Conservation (phyloP, 345 rosid species). For the Citrus medica region DNA sequence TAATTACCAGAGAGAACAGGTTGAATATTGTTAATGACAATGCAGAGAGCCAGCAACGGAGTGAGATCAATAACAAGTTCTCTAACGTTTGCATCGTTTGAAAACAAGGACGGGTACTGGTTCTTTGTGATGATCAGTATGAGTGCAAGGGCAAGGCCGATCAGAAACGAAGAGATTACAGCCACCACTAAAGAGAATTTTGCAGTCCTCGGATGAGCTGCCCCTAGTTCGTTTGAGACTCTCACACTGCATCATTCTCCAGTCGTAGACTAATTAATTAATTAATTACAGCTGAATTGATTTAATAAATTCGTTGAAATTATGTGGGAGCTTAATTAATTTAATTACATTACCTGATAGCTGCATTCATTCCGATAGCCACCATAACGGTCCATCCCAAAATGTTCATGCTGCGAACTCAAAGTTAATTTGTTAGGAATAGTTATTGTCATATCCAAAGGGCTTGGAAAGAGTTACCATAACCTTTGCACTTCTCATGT, state of each 20-base stretch:
- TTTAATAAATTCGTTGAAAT: not conserved
- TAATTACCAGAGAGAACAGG: constrained; percentile 85
- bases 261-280: not conserved
- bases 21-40: constrained; percentile 65
- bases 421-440: not conserved
- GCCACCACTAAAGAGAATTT: constrained; percentile 60
- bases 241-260: constrained; percentile 47
- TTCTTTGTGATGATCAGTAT: constrained; percentile 39
- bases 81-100: constrained; percentile 44
- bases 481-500: no score
- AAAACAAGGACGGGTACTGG: constrained; percentile 60
- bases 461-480: not conserved
- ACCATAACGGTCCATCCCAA: constrained; percentile 88
- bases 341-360: constrained; percentile 16
- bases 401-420: constrained; percentile 53
- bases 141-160: constrained; percentile 45
- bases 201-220: constrained; percentile 62
- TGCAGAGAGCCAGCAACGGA: constrained; percentile 63
- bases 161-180: constrained; percentile 39
- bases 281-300: not conserved
- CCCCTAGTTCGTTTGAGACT: constrained; percentile 80
- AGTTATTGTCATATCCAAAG: no score
- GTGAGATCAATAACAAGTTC: constrained; percentile 61
- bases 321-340: not conserved
- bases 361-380: constrained; percentile 76